Percentiles rank a stretch among this genome's conserved stretches.
Evolutionary conservation across 2,329 filamentous ascomycete species (phyloP).

Genomic region (Calonectria crousiana): DNA sequence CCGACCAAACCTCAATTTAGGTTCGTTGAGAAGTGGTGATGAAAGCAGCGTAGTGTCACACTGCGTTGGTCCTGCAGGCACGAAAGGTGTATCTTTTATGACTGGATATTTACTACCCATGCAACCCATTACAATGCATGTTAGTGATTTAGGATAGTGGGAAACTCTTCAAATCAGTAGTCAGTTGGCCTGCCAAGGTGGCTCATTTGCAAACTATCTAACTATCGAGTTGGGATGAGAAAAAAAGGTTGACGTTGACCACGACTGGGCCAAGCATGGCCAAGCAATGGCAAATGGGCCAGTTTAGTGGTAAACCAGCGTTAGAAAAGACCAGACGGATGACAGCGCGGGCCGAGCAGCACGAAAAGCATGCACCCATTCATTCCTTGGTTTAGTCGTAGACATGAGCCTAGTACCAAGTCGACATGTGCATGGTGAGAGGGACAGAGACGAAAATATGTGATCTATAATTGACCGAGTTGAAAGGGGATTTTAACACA

Average conservation of each 20-base stretch:
- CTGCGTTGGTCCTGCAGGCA: not conserved
- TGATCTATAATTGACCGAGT: not conserved
- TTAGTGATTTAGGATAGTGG: not conserved
- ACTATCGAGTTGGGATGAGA: not conserved
- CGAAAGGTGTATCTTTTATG: not conserved
- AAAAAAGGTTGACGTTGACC: not conserved
- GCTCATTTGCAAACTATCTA: not conserved
- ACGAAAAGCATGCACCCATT: not conserved
- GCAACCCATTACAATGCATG: no score
- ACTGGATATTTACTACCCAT: not conserved
- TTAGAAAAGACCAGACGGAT: not conserved
- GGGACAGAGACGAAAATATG: not conserved
- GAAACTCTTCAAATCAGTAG: not conserved
- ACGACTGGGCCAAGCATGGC: not conserved
- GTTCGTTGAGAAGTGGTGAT: not conserved
- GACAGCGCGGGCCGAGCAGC: not conserved
- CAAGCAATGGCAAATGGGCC: not conserved
- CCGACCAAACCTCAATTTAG: not conserved
- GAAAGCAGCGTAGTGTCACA: not conserved
- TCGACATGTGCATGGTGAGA: not conserved
- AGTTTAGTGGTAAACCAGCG: not conserved
- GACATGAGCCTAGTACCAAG: not conserved
- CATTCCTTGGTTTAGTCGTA: not conserved
- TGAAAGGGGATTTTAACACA: not conserved
- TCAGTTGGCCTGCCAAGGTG: not conserved